phyloP scores from a whole-genome alignment of 2,329 filamentous ascomycete genomes.

The Epichloe elymi region DNA sequence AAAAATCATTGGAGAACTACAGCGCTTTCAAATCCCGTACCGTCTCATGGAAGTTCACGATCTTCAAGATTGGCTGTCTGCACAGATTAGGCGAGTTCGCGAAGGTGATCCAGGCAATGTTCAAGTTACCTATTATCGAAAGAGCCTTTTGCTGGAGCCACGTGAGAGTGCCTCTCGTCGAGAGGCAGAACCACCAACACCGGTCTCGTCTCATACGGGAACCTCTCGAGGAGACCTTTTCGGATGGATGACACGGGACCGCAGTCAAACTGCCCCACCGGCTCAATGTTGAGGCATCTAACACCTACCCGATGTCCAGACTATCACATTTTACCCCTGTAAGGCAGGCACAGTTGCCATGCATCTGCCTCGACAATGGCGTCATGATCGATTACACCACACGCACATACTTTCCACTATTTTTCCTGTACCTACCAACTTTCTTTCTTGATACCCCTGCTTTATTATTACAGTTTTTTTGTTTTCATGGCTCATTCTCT shows the following conservation, averaged over 20 bases:
- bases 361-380: background rate
- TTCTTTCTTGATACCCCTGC: constrained; percentile 6
- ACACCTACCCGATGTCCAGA: background rate
- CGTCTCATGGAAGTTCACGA: constrained; percentile 70
- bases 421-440: background rate
- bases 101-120: constrained; percentile 41
- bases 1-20: constrained; percentile 88
- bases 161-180: constrained; percentile 34
- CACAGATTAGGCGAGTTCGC: constrained; percentile 66
- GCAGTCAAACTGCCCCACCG: constrained; percentile 18
- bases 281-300: constrained; percentile 7
- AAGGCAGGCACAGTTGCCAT: background rate
- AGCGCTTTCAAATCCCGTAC: constrained; percentile 93
- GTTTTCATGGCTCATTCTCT: background rate
- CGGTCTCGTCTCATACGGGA: constrained; percentile 15
- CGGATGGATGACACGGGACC: constrained; percentile 38
- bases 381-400: background rate
- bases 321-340: background rate
- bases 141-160: constrained; percentile 74
- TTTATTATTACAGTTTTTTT: background rate
- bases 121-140: constrained; percentile 59
- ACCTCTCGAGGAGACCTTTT: constrained; percentile 30
- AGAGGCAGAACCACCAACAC: constrained; percentile 21
- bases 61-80: constrained; percentile 84
- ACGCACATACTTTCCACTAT: background rate